phyloP scores from a whole-genome alignment of 441 rosid species.

The Monsonia emarginata region DNA sequence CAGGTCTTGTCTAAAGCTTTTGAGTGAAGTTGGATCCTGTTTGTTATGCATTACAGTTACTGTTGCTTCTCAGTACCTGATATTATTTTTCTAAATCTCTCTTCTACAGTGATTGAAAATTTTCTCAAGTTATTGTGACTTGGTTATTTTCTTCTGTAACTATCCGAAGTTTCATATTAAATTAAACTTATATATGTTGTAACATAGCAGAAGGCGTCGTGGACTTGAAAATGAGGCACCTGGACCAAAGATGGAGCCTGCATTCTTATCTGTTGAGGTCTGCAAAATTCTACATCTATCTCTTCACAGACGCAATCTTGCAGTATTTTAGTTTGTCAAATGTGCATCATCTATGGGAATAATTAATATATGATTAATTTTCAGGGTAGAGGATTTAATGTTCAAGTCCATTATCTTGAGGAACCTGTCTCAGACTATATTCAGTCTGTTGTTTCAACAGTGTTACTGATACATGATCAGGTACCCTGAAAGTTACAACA shows the following conservation, averaged over 20 bases:
- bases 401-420: slow-evolving; percentile 65
- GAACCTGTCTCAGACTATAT: slow-evolving; percentile 88
- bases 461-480: slow-evolving; percentile 64
- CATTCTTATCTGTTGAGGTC: slow-evolving; percentile 91
- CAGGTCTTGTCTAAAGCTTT: slow-evolving; percentile 40
- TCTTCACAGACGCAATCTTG: not conserved
- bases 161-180: not conserved
- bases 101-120: not conserved
- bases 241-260: slow-evolving; percentile 57
- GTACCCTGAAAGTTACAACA: slow-evolving; percentile 25
- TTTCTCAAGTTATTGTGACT: not conserved
- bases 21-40: slow-evolving; percentile 10
- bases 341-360: slow-evolving; percentile 2
- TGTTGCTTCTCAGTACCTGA: not conserved
- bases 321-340: not conserved
- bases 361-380: slow-evolving; percentile 13
- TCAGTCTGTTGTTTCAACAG: slow-evolving; percentile 66
- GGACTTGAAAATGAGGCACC: slow-evolving; percentile 33
- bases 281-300: not conserved
- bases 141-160: not conserved
- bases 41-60: not conserved
- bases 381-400: slow-evolving; percentile 92
- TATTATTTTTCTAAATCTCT: not conserved
- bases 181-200: slow-evolving; percentile 17
- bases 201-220: slow-evolving; percentile 43